These are phyloP conservation scores for Hyphopichia fennica DNA, from an alignment of 1,139 yeast species.

Conservation along the genomic window DNA sequence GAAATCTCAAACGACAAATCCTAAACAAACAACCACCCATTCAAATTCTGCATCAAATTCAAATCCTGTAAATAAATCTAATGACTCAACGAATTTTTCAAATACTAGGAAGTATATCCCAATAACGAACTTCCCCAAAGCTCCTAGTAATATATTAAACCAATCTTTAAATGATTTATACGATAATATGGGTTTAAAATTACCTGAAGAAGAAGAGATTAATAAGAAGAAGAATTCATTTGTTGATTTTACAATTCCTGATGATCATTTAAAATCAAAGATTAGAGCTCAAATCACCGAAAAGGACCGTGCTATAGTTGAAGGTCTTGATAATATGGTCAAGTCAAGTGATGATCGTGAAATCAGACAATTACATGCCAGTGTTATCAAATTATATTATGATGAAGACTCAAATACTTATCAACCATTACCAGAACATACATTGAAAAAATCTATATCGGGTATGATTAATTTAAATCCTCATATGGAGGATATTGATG, in stretches of 20 bases:
- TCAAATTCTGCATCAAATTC: background rate
- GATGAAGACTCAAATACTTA: slow-evolving; percentile 28
- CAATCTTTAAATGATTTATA: slow-evolving; percentile 20
- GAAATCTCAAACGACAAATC: background rate
- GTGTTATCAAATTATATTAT: slow-evolving; percentile 27
- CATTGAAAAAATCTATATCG: slow-evolving; percentile 39
- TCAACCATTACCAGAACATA: slow-evolving; percentile 36
- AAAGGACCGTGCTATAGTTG: slow-evolving; percentile 26
- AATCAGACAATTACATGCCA: slow-evolving; percentile 23
- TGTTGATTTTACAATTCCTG: slow-evolving; percentile 34
- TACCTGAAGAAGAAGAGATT: slow-evolving; percentile 8
- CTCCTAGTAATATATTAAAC: slow-evolving; percentile 21
- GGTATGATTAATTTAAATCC: slow-evolving; percentile 43
- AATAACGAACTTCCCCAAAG: slow-evolving; percentile 30
- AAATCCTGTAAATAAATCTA: background rate
- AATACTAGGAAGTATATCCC: slow-evolving; percentile 18
- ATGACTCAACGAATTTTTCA: slow-evolving; percentile 1
- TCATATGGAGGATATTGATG: slow-evolving; percentile 35
- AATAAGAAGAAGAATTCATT: slow-evolving; percentile 4
- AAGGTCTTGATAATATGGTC: slow-evolving; percentile 26
- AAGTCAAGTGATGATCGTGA: slow-evolving; percentile 27
- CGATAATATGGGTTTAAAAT: slow-evolving; percentile 14
- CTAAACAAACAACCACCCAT: background rate
- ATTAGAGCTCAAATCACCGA: slow-evolving; percentile 21
- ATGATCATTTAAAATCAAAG: slow-evolving; percentile 25